Evolutionary conservation across 2,329 filamentous ascomycete genomes (phyloP), one percentile per base, ranked within the genome.

Genomic region (Paracoccidioides brasiliensis): DNA sequence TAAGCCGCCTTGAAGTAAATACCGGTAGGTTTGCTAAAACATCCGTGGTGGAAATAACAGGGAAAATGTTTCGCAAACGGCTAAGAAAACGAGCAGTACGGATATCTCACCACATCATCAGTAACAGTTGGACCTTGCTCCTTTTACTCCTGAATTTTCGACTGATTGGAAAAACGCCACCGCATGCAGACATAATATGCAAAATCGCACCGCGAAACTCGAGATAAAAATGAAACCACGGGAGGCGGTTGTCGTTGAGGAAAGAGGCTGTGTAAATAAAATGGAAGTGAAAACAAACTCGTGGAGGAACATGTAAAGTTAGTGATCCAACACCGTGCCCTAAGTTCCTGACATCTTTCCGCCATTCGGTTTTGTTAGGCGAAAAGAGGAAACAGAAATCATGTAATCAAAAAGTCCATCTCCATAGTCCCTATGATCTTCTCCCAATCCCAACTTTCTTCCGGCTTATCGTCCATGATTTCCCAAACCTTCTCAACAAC

Each of bases 361-460:
- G 5, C 44, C 1, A 14, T 33, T 10, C 5, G 5, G 28, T 12
- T 33, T 33, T 9, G 28, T 12, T 8, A 14, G 6, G 10, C 28
- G 28, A 22, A 9, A 52, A 30, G 15, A 2, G 50, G 22, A 9
- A 15, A 10, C 4, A 14, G 50, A 38, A 10, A 30, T 74, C 66
- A 83, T 59, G 80, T 82, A 58, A 81, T 76, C 60, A 83, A 69
- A 60, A 83, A 82, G 62, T 83, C 80, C 75, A 79, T 81, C 22
- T 78, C 76, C 69, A 80, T 78, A 52, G 74, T 72, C 50, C 74
- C 70, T 58, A 83, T 80, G 57, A 82, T 79, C 57, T 71, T 77
- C 67, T 83, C 80, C 80, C 80, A 83, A 64, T 83, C 80, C 80
- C 80, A 83, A 55, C 76, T 78, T 55, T 80, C 76, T 56, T 76